phyloP scores from a whole-genome alignment of 305 asterid species.

The Fraxinus angustifolia region DNA sequence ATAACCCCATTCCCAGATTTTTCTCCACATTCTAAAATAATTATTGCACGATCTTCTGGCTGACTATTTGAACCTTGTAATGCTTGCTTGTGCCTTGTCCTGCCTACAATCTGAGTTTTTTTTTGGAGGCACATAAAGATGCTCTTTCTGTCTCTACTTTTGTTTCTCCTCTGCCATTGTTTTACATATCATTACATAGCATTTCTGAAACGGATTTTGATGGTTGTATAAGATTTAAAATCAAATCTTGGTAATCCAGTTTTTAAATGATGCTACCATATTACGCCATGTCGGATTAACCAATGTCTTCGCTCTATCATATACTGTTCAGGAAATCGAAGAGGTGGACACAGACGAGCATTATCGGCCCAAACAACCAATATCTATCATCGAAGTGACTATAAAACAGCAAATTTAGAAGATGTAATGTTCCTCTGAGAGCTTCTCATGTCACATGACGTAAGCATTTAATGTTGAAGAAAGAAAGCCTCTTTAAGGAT shows the following conservation, averaged over 20 bases:
- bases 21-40: not conserved
- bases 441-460: conserved; percentile 14
- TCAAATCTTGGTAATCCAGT: not conserved
- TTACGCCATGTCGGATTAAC: not conserved
- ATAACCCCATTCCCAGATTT: not conserved
- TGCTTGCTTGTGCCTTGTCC: not conserved
- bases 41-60: not conserved
- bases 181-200: not conserved
- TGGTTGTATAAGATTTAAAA: not conserved
- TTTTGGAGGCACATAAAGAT: not conserved
- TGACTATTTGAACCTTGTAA: not conserved
- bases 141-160: not conserved
- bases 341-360: conserved; percentile 91
- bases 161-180: not conserved
- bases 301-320: not conserved
- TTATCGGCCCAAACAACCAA: conserved; percentile 76
- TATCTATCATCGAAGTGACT: conserved; percentile 57
- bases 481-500: conserved; percentile 21
- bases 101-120: not conserved
- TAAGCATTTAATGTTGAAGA: conserved; percentile 9
- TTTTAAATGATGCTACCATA: not conserved
- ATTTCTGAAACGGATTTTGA: not conserved
- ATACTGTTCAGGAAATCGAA: conserved; percentile 71
- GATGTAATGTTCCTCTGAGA: not conserved
- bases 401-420: conserved; percentile 46